Base-by-base conservation (phyloP, 202 grass and related monocot species). In the Musa balbisiana region DNA sequence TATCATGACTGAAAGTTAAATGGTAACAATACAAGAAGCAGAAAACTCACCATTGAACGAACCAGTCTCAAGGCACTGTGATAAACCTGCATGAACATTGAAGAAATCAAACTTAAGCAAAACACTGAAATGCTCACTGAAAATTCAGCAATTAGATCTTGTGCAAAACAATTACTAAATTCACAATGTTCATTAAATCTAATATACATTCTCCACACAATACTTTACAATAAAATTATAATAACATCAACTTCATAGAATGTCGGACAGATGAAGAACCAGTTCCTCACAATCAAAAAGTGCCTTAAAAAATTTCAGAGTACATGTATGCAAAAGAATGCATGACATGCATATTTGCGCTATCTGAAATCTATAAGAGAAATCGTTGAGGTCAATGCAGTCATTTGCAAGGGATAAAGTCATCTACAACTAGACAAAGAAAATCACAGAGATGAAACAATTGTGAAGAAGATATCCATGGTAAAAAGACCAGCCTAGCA, bases 31-130 rank as follows among this genome's bases (percentile, higher is more conserved):
- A 5, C 16, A 24, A 55, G 62, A 74, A 43, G 82, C 60, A 82
- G 43, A 71, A 2, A 69, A 87, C 81, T 79, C 76, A 95, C 91
- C 91, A 95, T 99, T 56, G 85, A 88, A 66, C 95, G 85, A 55
- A 99, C 91, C 82, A 99, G 81, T 77, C 85, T 80, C 68, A 99
- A 76, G 80, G 95, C 95, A 90, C 95, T 99, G 64, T 89, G 85
- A 79, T 99, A 94, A 20, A 99, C 91, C 95, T 99, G 88, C 64
- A 93, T 83, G 67, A 26, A 60, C n/a, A 26, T 50, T 82, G 75
- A 56, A 69, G n/a, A 27, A 58, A 76, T 33, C 51, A 79, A 49
- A 53, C 21, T 33, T 20, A 13, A 58, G 17, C 10, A 49, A 60
- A 49, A 24, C 10, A 19, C 25, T 20, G 66, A 33, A 17, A 11